phyloP scores from a whole-genome alignment of 2,329 filamentous ascomycete species.

The Exophiala bonariae region DNA sequence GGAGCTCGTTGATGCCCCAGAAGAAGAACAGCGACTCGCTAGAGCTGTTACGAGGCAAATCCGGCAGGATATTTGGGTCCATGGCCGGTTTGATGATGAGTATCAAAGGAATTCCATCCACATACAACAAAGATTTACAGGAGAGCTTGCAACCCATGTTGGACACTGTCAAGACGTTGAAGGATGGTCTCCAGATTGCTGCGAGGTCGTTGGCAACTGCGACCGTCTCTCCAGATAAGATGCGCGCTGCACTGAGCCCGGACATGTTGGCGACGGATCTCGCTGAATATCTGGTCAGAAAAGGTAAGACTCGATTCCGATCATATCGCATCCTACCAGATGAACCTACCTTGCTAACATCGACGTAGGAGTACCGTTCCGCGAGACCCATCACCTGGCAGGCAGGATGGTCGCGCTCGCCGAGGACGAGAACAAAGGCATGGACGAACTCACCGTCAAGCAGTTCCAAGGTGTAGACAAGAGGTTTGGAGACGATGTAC shows the following conservation, averaged over 20 bases:
- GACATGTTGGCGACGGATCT: conserved; percentile 73
- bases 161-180: conserved; percentile 74
- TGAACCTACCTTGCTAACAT: conserved; percentile 12
- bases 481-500: conserved; percentile 71
- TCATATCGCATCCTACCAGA: background rate
- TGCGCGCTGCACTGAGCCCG: conserved; percentile 75
- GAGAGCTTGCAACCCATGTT: conserved; percentile 84
- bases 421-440: conserved; percentile 64
- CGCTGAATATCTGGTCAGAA: conserved; percentile 49
- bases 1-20: conserved; percentile 75
- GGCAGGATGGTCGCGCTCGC: conserved; percentile 71
- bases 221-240: conserved; percentile 68
- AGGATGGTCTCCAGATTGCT: conserved; percentile 78
- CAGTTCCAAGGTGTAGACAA: conserved; percentile 67
- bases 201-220: conserved; percentile 77
- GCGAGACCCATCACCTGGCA: conserved; percentile 77
- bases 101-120: conserved; percentile 72
- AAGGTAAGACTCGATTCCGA: conserved; percentile 21
- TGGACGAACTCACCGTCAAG: conserved; percentile 67
- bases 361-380: conserved; percentile 63
- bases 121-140: conserved; percentile 92
- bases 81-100: conserved; percentile 79
- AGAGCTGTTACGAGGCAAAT: conserved; percentile 74
- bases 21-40: conserved; percentile 81
- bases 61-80: conserved; percentile 74